Base-by-base conservation (phyloP, 768 basidiomycete species). In the Mycena crocata region DNA sequence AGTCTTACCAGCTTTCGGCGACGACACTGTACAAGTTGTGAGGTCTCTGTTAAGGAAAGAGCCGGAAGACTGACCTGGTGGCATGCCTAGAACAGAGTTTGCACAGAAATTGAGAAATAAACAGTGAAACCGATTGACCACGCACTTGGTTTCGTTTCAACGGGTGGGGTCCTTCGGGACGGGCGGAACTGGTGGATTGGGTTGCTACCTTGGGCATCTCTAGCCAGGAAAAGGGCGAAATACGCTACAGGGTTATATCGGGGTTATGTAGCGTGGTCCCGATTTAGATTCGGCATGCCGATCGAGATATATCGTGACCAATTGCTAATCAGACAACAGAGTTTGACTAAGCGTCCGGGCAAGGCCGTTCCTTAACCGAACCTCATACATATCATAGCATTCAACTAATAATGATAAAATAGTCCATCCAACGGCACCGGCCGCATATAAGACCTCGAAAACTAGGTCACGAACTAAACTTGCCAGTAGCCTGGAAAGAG, bases 1-100 rank as follows among this genome's bases (percentile, higher is more conserved):
- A 56, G 30, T 28, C 67, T 58, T 51, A 90, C 90, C 79, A 93
- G 74, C 77, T 93, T 93, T 64, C 92, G 85, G 68, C 87, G 83
- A 42, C 92, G 89, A 74, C 92, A 93, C 83, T 92, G 54, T 79
- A 79, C n/a, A 35, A 50, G 48, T 31, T 37, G 40, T 64, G 42
- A 66, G 58, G 26, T 52, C 32, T 67, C 46, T 45, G 48, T 37
- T 34, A 35, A 35, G 45, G 55, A 49, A 63, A 23, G 57, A 30
- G 58, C 40, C 49, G 30, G 45, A 42, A 57, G 9, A 61, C 76
- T 57, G 68, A 86, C 86, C 77, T 87, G 86, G 74, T 87, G 86
- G 70, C 86, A 87, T 68, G 86, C 86, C 86, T 87, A 62, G 37
- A 31, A 66, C 1, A 21, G 51, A 37, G n/a, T n/a, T n/a, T 35